Evolutionary conservation across 495 filamentous ascomycete genomes (phyloP).

Genomic region (Aspergillus haitiensis): DNA sequence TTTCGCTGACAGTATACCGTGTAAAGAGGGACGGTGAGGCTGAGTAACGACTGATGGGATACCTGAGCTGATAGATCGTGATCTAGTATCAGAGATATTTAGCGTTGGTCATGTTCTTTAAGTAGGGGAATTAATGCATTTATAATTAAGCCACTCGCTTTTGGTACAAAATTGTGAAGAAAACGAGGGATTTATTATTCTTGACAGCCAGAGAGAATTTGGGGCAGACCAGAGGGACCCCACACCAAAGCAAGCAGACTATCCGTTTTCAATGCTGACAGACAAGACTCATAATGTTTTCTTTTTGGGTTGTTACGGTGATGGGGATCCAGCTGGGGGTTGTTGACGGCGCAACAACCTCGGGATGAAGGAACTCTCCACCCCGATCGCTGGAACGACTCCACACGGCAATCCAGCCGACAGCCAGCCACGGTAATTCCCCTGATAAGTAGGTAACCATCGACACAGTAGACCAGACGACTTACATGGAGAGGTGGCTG

Average conservation of each 20-base stretch:
- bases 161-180: no score
- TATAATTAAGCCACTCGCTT: not conserved
- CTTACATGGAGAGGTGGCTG: not conserved
- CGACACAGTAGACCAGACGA: no score
- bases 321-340: not conserved
- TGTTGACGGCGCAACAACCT: conserved; percentile 22
- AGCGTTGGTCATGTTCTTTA: not conserved
- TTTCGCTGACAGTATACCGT: not conserved
- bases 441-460: no score
- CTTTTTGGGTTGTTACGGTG: conserved; percentile 1
- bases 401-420: conserved; percentile 22
- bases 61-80: not conserved
- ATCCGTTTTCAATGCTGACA: not conserved
- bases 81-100: not conserved
- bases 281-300: not conserved
- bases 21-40: not conserved
- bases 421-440: conserved; percentile 17
- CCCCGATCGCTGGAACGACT: conserved; percentile 24
- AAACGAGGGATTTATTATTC: not conserved
- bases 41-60: conserved; percentile 1
- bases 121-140: not conserved
- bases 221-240: not conserved
- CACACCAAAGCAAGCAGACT: not conserved
- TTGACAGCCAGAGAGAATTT: not conserved
- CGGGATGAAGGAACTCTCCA: conserved; percentile 21